Evolutionary conservation across 352 stramenopile species (phyloP).

Genomic region (Plasmopara muralis): DNA sequence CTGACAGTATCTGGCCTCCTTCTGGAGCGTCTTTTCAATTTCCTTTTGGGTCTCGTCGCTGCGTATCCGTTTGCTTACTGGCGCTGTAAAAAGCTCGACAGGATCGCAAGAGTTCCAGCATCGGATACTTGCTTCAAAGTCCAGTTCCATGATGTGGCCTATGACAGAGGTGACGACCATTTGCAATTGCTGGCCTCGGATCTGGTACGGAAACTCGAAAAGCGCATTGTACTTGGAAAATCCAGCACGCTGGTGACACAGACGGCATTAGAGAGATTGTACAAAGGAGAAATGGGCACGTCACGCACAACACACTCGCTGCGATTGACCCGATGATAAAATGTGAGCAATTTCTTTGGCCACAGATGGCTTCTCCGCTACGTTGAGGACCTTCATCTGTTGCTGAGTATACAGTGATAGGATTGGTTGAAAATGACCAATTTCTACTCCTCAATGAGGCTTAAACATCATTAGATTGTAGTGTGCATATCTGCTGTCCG

Average conservation of each 20-base stretch:
- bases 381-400: slow-evolving; percentile 90
- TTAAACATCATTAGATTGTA: too few species aligned
- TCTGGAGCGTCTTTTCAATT: slow-evolving; percentile 88
- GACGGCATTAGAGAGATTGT: slow-evolving; percentile 1
- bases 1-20: slow-evolving; percentile 75
- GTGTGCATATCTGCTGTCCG: too few species aligned
- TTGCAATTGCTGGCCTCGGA: slow-evolving; percentile 72
- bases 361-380: slow-evolving; percentile 99
- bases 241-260: slow-evolving; percentile 39
- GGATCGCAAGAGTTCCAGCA: slow-evolving; percentile 93
- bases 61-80: slow-evolving; percentile 80
- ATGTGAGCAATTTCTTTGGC: slow-evolving; percentile 96
- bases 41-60: slow-evolving; percentile 78
- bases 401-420: not conserved
- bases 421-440: too few species aligned
- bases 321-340: slow-evolving; percentile 63
- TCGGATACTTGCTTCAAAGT: slow-evolving; percentile 87
- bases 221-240: slow-evolving; percentile 87
- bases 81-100: slow-evolving; percentile 90
- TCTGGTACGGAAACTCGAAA: slow-evolving; percentile 88
- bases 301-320: slow-evolving; percentile 41
- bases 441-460: too few species aligned
- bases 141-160: slow-evolving; percentile 96
- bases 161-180: slow-evolving; percentile 96
- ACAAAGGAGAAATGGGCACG: not conserved